phyloP scores from a whole-genome alignment of 441 rosid genomes.

The Erysimum cheiri region DNA sequence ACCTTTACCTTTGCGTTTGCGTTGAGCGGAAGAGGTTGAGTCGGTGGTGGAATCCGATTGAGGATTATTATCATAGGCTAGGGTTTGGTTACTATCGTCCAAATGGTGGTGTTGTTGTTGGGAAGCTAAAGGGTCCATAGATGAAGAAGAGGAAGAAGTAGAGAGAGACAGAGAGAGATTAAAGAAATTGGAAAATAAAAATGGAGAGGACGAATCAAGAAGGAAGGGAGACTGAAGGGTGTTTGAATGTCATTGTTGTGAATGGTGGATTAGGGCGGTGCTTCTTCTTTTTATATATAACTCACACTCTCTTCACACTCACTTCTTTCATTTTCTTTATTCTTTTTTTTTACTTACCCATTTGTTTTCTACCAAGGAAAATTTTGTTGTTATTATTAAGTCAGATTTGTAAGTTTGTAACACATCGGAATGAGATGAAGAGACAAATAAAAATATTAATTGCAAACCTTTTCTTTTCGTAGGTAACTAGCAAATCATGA shows the following conservation, averaged over 20 bases:
- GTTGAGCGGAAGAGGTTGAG: conserved; percentile 27
- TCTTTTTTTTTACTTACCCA: neutral
- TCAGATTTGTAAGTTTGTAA: neutral
- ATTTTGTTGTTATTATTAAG: neutral
- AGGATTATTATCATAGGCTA: conserved; percentile 26
- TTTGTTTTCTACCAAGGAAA: neutral
- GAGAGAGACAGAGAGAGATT: conserved; percentile 43
- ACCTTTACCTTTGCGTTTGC: conserved; percentile 79
- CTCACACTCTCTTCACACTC: conserved; percentile 31
- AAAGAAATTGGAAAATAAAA: conserved; percentile 30
- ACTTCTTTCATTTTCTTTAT: neutral
- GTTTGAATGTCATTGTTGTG: conserved; percentile 55
- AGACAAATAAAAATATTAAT: neutral
- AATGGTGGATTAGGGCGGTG: conserved; percentile 88
- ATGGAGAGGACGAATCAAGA: conserved; percentile 48
- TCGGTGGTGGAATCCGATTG: conserved; percentile 24
- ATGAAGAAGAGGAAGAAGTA: conserved; percentile 33
- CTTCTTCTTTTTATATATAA: conserved; percentile 26
- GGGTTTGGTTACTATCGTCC: conserved; percentile 35
- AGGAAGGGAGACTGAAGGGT: conserved; percentile 41
- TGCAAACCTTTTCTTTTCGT: neutral
- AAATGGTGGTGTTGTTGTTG: conserved; percentile 45
- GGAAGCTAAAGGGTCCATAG: conserved; percentile 51
- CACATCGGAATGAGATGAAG: neutral
- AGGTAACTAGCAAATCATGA: neutral